These are phyloP conservation scores for Alternaria gansuensis DNA, from an alignment of 2,329 filamentous ascomycete genomes.

Conservation along the genomic window DNA sequence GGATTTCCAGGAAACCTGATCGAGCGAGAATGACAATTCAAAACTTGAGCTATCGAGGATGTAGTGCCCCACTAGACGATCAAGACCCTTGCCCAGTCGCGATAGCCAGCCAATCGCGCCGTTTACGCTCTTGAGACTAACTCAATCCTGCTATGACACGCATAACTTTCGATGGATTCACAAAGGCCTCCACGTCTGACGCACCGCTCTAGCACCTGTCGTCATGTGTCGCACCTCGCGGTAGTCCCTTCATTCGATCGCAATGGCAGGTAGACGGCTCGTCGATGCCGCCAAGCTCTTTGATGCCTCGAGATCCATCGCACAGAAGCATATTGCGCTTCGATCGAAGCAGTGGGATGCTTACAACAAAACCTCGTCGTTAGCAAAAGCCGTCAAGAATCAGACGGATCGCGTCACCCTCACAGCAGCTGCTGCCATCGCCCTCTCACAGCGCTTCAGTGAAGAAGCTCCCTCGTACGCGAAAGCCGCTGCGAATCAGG, in stretches of 20 bases:
- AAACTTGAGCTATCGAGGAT: slow-evolving; percentile 8
- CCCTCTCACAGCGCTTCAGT: slow-evolving; percentile 66
- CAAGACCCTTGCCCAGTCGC: slow-evolving; percentile 6
- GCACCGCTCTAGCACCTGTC: slow-evolving; percentile 12
- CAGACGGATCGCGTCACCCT: slow-evolving; percentile 70
- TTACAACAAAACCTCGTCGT: slow-evolving; percentile 70
- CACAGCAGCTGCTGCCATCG: slow-evolving; percentile 68
- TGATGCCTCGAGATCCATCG: slow-evolving; percentile 59
- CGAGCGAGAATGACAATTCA: slow-evolving; percentile 5
- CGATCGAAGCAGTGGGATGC: slow-evolving; percentile 69
- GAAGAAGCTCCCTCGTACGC: slow-evolving; percentile 56
- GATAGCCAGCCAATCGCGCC: slow-evolving; percentile 16
- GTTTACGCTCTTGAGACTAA: slow-evolving; percentile 23
- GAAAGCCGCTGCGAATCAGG: slow-evolving; percentile 34
- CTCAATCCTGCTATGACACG: slow-evolving; percentile 44
- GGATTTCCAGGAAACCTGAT: not conserved
- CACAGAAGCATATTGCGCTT: slow-evolving; percentile 65
- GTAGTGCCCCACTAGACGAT: slow-evolving; percentile 21
- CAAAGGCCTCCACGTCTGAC: slow-evolving; percentile 14
- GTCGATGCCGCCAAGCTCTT: slow-evolving; percentile 61
- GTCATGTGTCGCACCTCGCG: slow-evolving; percentile 26
- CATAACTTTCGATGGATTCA: slow-evolving; percentile 29
- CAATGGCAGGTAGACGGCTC: slow-evolving; percentile 63
- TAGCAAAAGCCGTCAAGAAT: slow-evolving; percentile 68
- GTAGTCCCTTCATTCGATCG: slow-evolving; percentile 28